phyloP scores from a whole-genome alignment of 768 basidiomycete species.

The Boletus vinaceobasis region DNA sequence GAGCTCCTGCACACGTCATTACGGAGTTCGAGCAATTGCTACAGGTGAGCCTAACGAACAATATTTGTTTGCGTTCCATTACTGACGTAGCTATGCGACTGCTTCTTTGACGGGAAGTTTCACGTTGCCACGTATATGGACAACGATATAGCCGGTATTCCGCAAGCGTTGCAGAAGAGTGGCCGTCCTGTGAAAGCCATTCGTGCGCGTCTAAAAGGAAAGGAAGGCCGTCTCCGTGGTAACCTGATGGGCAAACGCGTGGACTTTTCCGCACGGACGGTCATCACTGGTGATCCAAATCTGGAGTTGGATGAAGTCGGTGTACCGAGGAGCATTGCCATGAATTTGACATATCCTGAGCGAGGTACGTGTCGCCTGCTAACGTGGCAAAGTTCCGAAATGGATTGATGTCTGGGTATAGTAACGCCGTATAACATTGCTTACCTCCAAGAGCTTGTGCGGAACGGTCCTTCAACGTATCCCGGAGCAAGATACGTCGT shows the following conservation, averaged over 20 bases:
- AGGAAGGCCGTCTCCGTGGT: constrained; percentile 95
- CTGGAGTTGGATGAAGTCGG: constrained; percentile 95
- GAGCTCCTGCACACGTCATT: constrained; percentile 93
- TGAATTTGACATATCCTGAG: constrained; percentile 97
- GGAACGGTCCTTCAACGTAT: constrained; percentile 91
- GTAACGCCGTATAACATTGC: constrained; percentile 97
- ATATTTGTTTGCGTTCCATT: not conserved
- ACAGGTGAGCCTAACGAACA: constrained; percentile 55
- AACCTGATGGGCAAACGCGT: constrained; percentile 99
- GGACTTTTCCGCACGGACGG: constrained; percentile 97
- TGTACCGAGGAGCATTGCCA: constrained; percentile 91
- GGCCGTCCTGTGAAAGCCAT: constrained; percentile 98
- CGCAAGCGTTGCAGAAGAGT: constrained; percentile 95
- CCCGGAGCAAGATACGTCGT: constrained; percentile 97
- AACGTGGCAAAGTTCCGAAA: not conserved
- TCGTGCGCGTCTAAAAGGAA: constrained; percentile 95
- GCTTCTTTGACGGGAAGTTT: constrained; percentile 50
- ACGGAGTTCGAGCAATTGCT: constrained; percentile 94
- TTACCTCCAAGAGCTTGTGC: constrained; percentile 90
- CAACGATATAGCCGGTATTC: constrained; percentile 97
- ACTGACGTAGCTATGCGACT: not conserved
- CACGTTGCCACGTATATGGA: constrained; percentile 99
- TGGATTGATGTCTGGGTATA: constrained; percentile 30
- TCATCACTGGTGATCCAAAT: constrained; percentile 99
- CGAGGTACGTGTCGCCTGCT: constrained; percentile 55